Conservation (phyloP, 192 early-diverging fungal genomes). For the Entomortierella lignicola region DNA sequence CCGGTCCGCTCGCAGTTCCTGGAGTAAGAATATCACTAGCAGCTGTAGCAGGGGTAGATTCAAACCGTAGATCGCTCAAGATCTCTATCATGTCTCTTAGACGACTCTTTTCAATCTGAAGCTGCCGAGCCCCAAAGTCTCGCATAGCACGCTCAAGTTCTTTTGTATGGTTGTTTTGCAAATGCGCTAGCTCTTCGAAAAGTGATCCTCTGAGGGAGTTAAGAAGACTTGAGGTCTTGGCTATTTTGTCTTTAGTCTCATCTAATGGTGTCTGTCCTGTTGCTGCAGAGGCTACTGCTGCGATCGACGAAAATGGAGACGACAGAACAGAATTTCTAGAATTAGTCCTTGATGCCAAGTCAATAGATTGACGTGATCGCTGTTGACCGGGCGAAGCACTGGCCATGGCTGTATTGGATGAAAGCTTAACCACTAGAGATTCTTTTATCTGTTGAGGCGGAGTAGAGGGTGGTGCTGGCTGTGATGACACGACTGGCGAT, state of each 20-base stretch:
- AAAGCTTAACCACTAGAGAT: constrained; percentile 8
- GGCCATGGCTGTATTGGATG: constrained; percentile 2
- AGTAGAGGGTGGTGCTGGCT: neutral
- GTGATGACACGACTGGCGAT: neutral
- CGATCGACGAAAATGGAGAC: constrained; percentile 54
- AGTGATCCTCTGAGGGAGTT: constrained; percentile 58
- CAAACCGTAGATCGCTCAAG: constrained; percentile 28
- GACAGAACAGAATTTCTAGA: constrained; percentile 42
- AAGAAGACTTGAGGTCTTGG: constrained; percentile 51
- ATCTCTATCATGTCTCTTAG: constrained; percentile 52
- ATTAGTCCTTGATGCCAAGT: constrained; percentile 20
- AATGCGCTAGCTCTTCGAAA: constrained; percentile 62
- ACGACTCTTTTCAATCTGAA: constrained; percentile 51
- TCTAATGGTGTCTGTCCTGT: constrained; percentile 16
- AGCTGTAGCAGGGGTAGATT: constrained; percentile 2
- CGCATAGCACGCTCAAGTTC: constrained; percentile 47
- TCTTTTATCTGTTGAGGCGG: neutral
- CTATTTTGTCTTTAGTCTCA: constrained; percentile 55
- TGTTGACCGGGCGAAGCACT: neutral
- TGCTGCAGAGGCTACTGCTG: constrained; percentile 53
- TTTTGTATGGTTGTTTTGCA: constrained; percentile 56
- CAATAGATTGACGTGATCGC: constrained; percentile 12
- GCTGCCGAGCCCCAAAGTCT: constrained; percentile 39
- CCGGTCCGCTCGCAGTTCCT: neutral
- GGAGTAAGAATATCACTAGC: neutral